phyloP scores from a whole-genome alignment of 2,329 filamentous ascomycete genomes.

The Penicillium occitanis region DNA sequence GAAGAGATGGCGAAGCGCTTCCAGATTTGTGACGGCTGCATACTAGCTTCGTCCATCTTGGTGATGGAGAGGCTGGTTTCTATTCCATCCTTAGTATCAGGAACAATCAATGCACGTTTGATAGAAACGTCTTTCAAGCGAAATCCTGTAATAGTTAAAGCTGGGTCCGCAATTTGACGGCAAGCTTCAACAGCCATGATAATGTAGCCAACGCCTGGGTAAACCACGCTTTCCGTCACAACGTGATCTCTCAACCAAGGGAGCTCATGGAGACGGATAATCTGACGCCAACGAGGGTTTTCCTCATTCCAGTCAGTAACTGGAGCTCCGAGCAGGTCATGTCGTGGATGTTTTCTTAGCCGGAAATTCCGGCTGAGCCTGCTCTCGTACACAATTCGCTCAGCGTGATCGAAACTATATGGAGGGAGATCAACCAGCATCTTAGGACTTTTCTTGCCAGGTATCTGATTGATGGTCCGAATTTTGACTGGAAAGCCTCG shows the following conservation, averaged over 20 bases:
- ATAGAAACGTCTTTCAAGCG: conserved; percentile 29
- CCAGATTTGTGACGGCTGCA: conserved; percentile 27
- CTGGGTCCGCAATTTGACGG: conserved; percentile 26
- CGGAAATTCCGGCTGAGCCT: conserved; percentile 32
- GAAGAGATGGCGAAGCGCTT: conserved; percentile 34
- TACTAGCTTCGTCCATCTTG: conserved; percentile 26
- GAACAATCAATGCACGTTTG: conserved; percentile 32
- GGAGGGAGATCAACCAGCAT: conserved; percentile 31
- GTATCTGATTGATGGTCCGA: conserved; percentile 27
- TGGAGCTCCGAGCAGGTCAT: conserved; percentile 34
- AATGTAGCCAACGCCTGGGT: conserved; percentile 32
- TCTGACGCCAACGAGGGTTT: conserved; percentile 33
- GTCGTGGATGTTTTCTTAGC: conserved; percentile 29
- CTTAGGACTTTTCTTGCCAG: conserved; percentile 10
- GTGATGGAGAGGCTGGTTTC: conserved; percentile 32
- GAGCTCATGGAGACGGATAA: conserved; percentile 31
- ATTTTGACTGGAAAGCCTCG: conserved; percentile 28
- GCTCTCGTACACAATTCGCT: conserved; percentile 28
- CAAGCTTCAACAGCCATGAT: conserved; percentile 34
- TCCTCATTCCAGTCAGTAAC: conserved; percentile 32
- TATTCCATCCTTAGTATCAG: conserved; percentile 33
- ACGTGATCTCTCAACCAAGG: conserved; percentile 35
- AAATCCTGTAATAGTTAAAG: conserved; percentile 22
- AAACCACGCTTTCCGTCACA: conserved; percentile 24
- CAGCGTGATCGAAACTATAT: conserved; percentile 33